Conservation (phyloP, 2,329 filamentous ascomycete species). For the Fulvia fulva region DNA sequence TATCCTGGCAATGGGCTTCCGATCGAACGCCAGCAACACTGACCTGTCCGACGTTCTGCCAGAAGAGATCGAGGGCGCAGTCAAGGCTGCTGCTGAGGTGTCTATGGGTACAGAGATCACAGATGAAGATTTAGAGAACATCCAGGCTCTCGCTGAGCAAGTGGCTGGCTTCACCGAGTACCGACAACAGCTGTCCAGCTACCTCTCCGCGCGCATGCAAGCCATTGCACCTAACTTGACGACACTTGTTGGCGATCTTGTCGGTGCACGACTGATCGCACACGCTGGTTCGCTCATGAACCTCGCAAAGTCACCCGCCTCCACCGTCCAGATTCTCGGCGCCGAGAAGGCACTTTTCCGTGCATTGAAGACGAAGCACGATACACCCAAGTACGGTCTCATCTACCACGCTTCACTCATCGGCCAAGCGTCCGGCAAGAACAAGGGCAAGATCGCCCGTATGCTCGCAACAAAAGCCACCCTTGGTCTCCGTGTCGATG, state of each 20-base stretch:
- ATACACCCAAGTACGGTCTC: constrained; percentile 96
- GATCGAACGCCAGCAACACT: constrained; percentile 68
- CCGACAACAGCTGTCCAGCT: constrained; percentile 79
- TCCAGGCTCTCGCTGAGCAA: constrained; percentile 85
- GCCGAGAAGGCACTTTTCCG: constrained; percentile 98
- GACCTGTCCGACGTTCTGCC: constrained; percentile 88
- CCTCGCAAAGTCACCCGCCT: constrained; percentile 90
- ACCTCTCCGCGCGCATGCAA: constrained; percentile 89
- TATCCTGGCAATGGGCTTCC: constrained; percentile 84
- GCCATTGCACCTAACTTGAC: constrained; percentile 96
- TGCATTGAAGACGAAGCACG: constrained; percentile 97
- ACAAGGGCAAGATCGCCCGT: constrained; percentile 99
- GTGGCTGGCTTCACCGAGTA: constrained; percentile 91
- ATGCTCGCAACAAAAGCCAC: constrained; percentile 92
- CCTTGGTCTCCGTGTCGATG: constrained; percentile 88
- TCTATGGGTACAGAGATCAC: constrained; percentile 99
- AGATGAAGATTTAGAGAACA: constrained; percentile 87
- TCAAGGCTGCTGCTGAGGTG: constrained; percentile 92
- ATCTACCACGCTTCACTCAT: constrained; percentile 92
- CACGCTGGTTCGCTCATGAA: constrained; percentile 93
- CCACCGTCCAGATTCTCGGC: constrained; percentile 95
- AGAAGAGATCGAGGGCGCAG: constrained; percentile 85
- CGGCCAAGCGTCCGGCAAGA: constrained; percentile 93
- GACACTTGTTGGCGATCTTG: constrained; percentile 84
- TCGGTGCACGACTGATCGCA: constrained; percentile 90